A percentile compares a stretch with the other conserved stretches of the same genome.
Conservation (phyloP, 2,329 filamentous ascomycete species). For the Cladobotryum mycophilum region DNA sequence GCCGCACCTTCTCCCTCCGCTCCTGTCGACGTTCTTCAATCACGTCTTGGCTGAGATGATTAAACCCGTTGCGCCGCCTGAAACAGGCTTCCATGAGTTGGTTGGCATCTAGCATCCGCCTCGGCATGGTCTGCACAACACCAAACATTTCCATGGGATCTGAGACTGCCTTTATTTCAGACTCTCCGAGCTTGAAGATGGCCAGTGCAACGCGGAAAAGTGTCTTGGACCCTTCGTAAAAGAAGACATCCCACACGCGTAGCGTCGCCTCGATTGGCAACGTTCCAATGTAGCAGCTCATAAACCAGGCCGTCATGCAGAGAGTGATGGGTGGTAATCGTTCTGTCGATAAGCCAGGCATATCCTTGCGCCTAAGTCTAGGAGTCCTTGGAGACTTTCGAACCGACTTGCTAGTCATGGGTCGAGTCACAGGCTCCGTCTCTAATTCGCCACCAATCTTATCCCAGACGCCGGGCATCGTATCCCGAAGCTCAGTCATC, state of each 20-base stretch:
- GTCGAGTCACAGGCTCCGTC: constrained; percentile 34
- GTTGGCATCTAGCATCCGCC: constrained; percentile 76
- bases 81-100: constrained; percentile 77
- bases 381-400: constrained; percentile 28
- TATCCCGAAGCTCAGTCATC: constrained; percentile 79
- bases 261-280: constrained; percentile 87
- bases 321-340: constrained; percentile 83
- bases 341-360: constrained; percentile 35
- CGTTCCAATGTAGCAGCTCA: constrained; percentile 93
- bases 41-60: constrained; percentile 71
- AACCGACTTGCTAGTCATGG: constrained; percentile 29
- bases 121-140: constrained; percentile 80
- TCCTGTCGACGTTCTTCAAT: constrained; percentile 72
- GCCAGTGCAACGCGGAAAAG: constrained; percentile 86
- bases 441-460: constrained; percentile 80
- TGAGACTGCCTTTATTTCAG: constrained; percentile 68
- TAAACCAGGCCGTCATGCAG: constrained; percentile 94
- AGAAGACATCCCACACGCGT: constrained; percentile 91
- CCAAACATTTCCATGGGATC: constrained; percentile 97
- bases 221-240: constrained; percentile 91
- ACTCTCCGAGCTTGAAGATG: constrained; percentile 83
- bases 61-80: constrained; percentile 71
- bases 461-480: constrained; percentile 75
- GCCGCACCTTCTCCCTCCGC: constrained; percentile 50
- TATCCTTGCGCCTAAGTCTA: constrained; percentile 34